phyloP scores from a whole-genome alignment of 176 grass and related monocot species.

The Phragmites australis region DNA sequence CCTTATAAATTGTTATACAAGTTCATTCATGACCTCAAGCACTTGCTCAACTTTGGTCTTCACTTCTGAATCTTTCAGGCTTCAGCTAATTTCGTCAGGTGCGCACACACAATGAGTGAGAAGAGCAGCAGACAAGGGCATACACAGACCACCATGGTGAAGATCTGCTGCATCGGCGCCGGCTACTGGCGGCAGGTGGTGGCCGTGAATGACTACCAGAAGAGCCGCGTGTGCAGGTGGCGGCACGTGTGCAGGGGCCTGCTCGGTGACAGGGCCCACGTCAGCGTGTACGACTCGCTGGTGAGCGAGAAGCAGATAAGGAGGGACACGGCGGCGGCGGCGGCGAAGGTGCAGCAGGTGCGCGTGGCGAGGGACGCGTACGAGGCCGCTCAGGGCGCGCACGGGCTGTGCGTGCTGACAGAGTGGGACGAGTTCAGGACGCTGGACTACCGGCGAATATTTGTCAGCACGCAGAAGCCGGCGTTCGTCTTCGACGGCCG shows the following conservation, averaged over 20 bases:
- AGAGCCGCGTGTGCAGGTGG: conserved; percentile 54
- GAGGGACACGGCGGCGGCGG: conserved; percentile 33
- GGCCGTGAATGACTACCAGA: conserved; percentile 65
- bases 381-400: conserved; percentile 43
- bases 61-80: neutral
- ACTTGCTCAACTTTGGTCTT: neutral
- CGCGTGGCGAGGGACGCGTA: conserved; percentile 55
- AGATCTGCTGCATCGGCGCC: conserved; percentile 65
- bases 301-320: conserved; percentile 57
- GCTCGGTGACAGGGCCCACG: conserved; percentile 39
- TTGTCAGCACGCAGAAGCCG: conserved; percentile 48
- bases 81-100: neutral
- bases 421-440: conserved; percentile 66
- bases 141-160: conserved; percentile 17
- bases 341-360: conserved; percentile 31
- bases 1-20: too few species aligned
- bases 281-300: conserved; percentile 51
- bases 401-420: conserved; percentile 59
- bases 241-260: conserved; percentile 52
- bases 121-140: neutral
- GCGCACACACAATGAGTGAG: neutral
- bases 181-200: conserved; percentile 68
- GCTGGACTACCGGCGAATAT: conserved; percentile 50
- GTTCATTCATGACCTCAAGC: too few species aligned
- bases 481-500: conserved; percentile 60